These are phyloP conservation scores for Naganishia liquefaciens DNA, from an alignment of 1,284 basidiomycete genomes.

Conservation along the genomic window DNA sequence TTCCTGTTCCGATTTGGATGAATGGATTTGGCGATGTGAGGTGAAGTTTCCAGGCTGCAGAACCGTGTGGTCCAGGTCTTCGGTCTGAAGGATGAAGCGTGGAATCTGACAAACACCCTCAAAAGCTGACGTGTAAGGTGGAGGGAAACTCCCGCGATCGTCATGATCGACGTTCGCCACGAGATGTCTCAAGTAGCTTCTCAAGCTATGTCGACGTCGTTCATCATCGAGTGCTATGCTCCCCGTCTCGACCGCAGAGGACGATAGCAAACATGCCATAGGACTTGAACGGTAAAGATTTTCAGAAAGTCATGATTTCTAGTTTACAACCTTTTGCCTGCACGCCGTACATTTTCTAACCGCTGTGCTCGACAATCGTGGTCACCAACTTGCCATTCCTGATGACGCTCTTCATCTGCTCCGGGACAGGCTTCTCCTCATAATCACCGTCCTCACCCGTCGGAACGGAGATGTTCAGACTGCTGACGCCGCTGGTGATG, in stretches of 20 bases:
- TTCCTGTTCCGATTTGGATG: too few relatives aligned
- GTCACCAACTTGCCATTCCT: slow-evolving; percentile 83
- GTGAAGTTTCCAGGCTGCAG: too few relatives aligned
- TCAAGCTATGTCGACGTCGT: too few relatives aligned
- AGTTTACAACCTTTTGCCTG: slow-evolving; percentile 14
- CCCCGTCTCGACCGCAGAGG: too few relatives aligned
- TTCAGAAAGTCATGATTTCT: background rate
- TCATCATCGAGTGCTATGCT: too few relatives aligned
- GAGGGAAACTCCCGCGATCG: background rate
- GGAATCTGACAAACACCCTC: background rate
- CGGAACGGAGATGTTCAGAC: slow-evolving; percentile 89
- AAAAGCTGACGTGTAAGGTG: slow-evolving; percentile 18
- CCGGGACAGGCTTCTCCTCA: slow-evolving; percentile 85
- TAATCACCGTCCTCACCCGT: slow-evolving; percentile 86
- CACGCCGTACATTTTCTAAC: slow-evolving; percentile 54
- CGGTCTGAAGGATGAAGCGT: slow-evolving; percentile 9
- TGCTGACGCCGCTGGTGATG: slow-evolving; percentile 90
- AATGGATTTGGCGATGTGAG: too few relatives aligned
- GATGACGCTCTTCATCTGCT: slow-evolving; percentile 89
- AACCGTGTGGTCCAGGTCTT: background rate
- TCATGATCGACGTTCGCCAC: background rate
- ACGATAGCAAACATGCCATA: too few relatives aligned
- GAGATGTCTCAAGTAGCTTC: too few relatives aligned
- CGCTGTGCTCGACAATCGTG: slow-evolving; percentile 82
- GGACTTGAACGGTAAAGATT: background rate